Percentiles rank a stretch among this genome's conserved stretches.
Conservation (phyloP, 345 rosid species). For the Moricandia moricandioides region DNA sequence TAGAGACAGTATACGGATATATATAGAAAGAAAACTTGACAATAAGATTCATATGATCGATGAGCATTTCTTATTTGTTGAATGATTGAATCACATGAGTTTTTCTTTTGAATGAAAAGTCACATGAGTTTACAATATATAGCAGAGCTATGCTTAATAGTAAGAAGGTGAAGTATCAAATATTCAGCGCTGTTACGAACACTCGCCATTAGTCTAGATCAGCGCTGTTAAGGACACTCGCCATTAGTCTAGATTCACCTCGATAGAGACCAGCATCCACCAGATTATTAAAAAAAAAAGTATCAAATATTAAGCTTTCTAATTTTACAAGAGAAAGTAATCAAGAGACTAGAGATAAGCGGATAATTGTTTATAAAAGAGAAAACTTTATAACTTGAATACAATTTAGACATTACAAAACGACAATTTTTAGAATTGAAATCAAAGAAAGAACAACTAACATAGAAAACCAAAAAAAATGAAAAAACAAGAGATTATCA, state of each 20-base stretch:
- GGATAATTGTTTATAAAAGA: too few species aligned
- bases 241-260: too few species aligned
- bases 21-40: not conserved
- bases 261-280: too few species aligned
- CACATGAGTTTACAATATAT: too few species aligned
- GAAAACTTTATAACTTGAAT: not conserved
- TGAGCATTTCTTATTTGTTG: not conserved
- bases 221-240: too few species aligned
- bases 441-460: not conserved
- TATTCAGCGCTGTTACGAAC: too few species aligned
- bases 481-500: slow-evolving; percentile 19
- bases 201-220: too few species aligned
- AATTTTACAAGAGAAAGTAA: too few species aligned
- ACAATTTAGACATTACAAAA: not conserved
- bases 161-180: not conserved
- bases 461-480: not conserved
- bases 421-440: not conserved
- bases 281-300: too few species aligned
- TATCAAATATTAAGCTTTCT: too few species aligned
- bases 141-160: not conserved
- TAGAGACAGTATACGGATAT: not conserved
- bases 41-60: not conserved
- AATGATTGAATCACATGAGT: not conserved
- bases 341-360: too few species aligned
- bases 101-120: too few species aligned